These are phyloP conservation scores for Noccaea bulbosa DNA, from an alignment of 345 rosid genomes.

Conservation along the genomic window DNA sequence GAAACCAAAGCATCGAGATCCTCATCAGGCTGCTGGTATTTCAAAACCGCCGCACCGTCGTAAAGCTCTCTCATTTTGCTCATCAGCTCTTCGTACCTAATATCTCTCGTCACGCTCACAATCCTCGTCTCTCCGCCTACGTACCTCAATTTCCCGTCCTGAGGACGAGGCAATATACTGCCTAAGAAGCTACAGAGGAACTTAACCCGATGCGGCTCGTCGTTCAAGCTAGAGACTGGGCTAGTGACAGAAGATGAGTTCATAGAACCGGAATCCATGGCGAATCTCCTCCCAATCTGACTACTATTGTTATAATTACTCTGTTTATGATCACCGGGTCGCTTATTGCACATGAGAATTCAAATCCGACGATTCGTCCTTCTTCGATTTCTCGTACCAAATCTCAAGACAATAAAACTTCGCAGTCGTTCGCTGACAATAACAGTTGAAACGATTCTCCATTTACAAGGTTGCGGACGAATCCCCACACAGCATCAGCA, in stretches of 20 bases:
- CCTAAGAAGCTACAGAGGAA: conserved; percentile 92
- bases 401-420: conserved; percentile 41
- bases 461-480: conserved; percentile 33
- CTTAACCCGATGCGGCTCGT: conserved; percentile 75
- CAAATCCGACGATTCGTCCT: conserved; percentile 37
- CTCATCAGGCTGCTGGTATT: conserved; percentile 98
- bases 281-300: conserved; percentile 5
- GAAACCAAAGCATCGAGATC: conserved; percentile 99
- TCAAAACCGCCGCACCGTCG: conserved; percentile 74
- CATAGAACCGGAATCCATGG: conserved; percentile 59
- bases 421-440: conserved; percentile 36
- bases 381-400: conserved; percentile 34
- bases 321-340: conserved; percentile 39
- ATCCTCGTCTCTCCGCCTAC: conserved; percentile 98
- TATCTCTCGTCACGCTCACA: conserved; percentile 70
- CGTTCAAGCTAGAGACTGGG: conserved; percentile 57
- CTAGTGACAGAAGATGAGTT: conserved; percentile 48
- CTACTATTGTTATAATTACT: not conserved
- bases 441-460: conserved; percentile 41
- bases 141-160: conserved; percentile 85
- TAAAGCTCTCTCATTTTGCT: conserved; percentile 83
- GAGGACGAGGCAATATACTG: conserved; percentile 94
- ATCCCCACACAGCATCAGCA: conserved; percentile 39
- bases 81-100: conserved; percentile 80
- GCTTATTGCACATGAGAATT: conserved; percentile 63